Base-by-base conservation (phyloP, 1,139 yeast species). In the Lodderomyces orthopsilosis region DNA sequence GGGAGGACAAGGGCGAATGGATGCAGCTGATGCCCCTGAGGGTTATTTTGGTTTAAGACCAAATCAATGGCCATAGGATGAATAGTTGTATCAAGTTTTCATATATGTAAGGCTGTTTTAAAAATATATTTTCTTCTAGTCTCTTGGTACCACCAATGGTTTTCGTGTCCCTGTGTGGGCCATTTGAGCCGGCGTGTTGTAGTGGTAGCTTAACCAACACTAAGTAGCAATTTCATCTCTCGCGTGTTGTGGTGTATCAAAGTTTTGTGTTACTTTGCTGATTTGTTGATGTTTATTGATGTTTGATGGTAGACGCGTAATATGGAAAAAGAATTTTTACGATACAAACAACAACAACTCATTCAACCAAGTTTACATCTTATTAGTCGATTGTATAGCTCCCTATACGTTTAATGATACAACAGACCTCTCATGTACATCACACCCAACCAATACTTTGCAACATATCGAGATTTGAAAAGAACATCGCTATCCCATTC, bases 401-500 rank as follows among this genome's bases (percentile, higher is more conserved):
- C n/a, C n/a, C n/a, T n/a, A n/a, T n/a, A n/a, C n/a, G n/a, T n/a
- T n/a, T 28, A 9, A 28, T 14, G 18, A n/a, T 6, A 15, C 19
- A 27, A 4, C 12, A n/a, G 6, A 6, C 15, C 8, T 3, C 34
- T 7, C 18, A 85, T 86, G 95, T 81, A 82, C 54, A 73, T 85
- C 44, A 73, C 75, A 37, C 85, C 90, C 9, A 66, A 74, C 18
- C 76, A 82, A 56, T 83, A 83, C 58, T 69, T 78, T 6, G 66
- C 63, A 50, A 80, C 83, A 9, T 85, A 83, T 57, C 74, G 75
- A 44, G 80, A 77, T 43, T 81, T 85, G 48, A 72, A 79, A 52
- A 68, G 74, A 45, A 74, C 81, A 12, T 83, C 90, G 9, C 65
- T 88, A 42, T 84, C 95, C 8, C 96, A 90, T 60, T 84, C 96